Base-by-base conservation (phyloP, 805 yeast genomes). In the Priceomyces castillae region DNA sequence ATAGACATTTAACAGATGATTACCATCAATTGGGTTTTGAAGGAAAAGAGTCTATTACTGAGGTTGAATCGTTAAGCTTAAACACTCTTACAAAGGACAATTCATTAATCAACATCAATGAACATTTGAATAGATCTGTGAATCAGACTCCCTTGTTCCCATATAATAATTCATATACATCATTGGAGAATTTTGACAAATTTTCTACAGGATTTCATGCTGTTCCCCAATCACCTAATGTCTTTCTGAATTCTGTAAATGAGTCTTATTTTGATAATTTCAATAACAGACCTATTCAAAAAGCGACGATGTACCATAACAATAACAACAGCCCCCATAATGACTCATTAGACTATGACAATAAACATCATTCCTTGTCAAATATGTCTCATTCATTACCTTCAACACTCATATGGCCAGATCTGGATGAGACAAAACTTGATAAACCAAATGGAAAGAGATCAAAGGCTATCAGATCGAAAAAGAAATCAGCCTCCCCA, bases 21-120 rank as follows among this genome's bases (percentile, higher is more conserved):
- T 16, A 14, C 26, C 17, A 30, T 14, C 34, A 19, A 15, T 23
- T 9, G 22, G 31, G 14, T n/a, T n/a, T n/a, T 22, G 46, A 37
- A 44, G 35, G n/a, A 15, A 33, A n/a, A 11, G 18, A 5, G n/a
- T 10, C 36, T 14, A 33, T 19, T 4, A 5, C 23, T 6, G 36
- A 19, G 5, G n/a, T 15, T 6, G 7, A 33, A 10, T 17, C 36
- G 12, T 10, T 16, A 12, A n/a, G 7, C 12, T 30, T 15, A 12
- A 33, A 19, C 12, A 9, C 20, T 10, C 17, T 33, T 14, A 17
- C 23, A 14, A 60, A 62, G 22, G 63, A 63, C 16, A 49, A 52
- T 26, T 65, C 71, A 14, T 43, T 62, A 7, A 54, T 61, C 10
- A 61, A 66, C 37, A 57, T 66, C 19, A 65, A 65, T 1, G 71